Evolutionary conservation across 192 early-diverging fungal genomes (phyloP), one percentile per base, ranked within the genome.

Genomic region (Coemansia pectinata): DNA sequence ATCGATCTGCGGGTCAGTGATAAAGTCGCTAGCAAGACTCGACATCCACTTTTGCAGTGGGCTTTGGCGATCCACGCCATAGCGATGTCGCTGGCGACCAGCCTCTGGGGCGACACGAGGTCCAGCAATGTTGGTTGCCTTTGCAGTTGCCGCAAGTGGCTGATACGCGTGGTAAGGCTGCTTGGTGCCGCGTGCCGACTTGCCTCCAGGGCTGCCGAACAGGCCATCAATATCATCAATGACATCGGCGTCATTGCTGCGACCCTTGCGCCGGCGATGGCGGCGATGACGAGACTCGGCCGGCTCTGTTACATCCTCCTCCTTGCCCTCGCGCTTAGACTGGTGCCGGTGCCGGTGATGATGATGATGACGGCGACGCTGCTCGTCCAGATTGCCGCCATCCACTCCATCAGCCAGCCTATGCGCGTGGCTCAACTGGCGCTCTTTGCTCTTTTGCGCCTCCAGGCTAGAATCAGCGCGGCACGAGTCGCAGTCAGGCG

Each of bases 31-130:
- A 1, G 71, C 33, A 42, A 84, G 61, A 21, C 77, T 79, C 0
- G 66, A 60, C 81, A 84, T 84, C 81, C 81, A 84, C 59, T 65
- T 66, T 38, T 68, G 70, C 66, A 84, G 62, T 5, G 73, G 63
- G 7, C 53, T 48, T 61, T 42, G 34, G 62, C 36, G 58, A 39
- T 44, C 42, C 1, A 38, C 29, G n/a, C 47, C 65, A 27, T 62
- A 48, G 33, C 42, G 47, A 19, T 36, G 45, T 21, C 27, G 45
- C 31, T 31, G 19, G 45, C 21, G 11, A 1, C 57, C 23, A 21
- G 39, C 31, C 11, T 47, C 17, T 14, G 29, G 15, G 25, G 15
- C 36, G 8, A 33, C 34, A 15, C 59, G 42, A 34, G 58, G 31
- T 11, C 55, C 63, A 48, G 12, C 38, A 39, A 69, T 69, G 4